These are phyloP conservation scores for Yamadazyma diddensiae DNA, from an alignment of 1,139 yeast genomes.

Conservation along the genomic window DNA sequence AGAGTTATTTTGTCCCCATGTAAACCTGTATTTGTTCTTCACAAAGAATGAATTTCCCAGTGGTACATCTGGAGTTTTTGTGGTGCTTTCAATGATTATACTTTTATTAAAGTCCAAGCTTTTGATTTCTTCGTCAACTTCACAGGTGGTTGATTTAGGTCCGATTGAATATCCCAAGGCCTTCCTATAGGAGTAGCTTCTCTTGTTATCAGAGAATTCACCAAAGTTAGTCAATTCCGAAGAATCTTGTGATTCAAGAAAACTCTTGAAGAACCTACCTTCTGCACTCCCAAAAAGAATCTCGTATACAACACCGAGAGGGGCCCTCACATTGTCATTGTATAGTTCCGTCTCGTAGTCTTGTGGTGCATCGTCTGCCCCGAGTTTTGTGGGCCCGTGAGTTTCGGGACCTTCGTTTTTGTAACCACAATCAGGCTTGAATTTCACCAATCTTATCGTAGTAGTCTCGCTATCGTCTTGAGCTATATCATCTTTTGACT, in stretches of 20 bases:
- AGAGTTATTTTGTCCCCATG: slow-evolving; percentile 45
- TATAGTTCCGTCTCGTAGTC: slow-evolving; percentile 32
- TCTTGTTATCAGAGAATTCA: slow-evolving; percentile 33
- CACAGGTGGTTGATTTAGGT: slow-evolving; percentile 55
- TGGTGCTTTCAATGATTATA: slow-evolving; percentile 35
- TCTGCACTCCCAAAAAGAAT: slow-evolving; percentile 45
- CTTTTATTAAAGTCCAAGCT: slow-evolving; percentile 37
- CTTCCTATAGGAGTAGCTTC: slow-evolving; percentile 43
- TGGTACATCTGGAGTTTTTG: slow-evolving; percentile 59
- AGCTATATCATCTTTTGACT: too few relatives aligned
- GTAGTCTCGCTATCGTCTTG: too few relatives aligned
- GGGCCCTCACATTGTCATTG: slow-evolving; percentile 38
- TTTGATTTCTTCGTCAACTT: slow-evolving; percentile 44
- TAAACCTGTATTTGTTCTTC: slow-evolving; percentile 44
- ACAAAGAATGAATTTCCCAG: slow-evolving; percentile 56
- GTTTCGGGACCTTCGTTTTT: slow-evolving; percentile 36
- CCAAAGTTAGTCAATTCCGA: slow-evolving; percentile 43
- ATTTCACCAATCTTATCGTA: slow-evolving; percentile 22
- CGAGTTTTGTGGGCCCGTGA: slow-evolving; percentile 33
- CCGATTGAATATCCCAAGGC: slow-evolving; percentile 55
- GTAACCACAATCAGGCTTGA: slow-evolving; percentile 32
- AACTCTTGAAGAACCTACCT: slow-evolving; percentile 36
- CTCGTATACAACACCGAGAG: slow-evolving; percentile 49
- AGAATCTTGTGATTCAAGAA: slow-evolving; percentile 47
- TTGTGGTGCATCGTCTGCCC: slow-evolving; percentile 12